phyloP scores from a whole-genome alignment of 805 yeast species.

The Kluyveromyces siamensis region DNA sequence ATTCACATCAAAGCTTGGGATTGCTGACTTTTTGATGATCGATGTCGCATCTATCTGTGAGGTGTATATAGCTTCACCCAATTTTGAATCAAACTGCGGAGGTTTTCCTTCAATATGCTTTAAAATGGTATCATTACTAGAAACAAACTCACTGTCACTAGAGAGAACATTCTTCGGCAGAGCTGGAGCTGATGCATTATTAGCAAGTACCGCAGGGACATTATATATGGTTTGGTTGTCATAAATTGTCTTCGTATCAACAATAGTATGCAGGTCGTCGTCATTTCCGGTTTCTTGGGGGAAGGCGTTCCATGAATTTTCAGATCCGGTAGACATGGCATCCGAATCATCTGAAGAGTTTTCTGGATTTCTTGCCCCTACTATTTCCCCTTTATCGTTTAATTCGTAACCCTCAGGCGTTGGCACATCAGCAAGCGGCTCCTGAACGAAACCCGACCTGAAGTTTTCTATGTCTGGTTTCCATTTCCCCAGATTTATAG shows the following conservation, averaged over 20 bases:
- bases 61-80: conserved; percentile 8
- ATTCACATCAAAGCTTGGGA: conserved; percentile 35
- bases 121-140: conserved; percentile 5
- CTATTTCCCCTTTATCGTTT: conserved; percentile 27
- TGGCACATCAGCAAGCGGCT: conserved; percentile 27
- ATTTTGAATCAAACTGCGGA: conserved; percentile 1
- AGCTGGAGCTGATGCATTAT: conserved; percentile 24
- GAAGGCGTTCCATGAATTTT: conserved; percentile 30
- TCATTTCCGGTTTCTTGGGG: conserved; percentile 19
- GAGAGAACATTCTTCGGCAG: conserved; percentile 15
- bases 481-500: conserved; percentile 46
- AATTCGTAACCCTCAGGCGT: conserved; percentile 28
- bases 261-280: conserved; percentile 25
- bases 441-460: conserved; percentile 33
- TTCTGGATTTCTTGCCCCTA: conserved; percentile 21
- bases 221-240: conserved; percentile 29
- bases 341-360: conserved; percentile 20
- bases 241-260: conserved; percentile 28
- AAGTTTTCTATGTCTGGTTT: conserved; percentile 42
- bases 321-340: conserved; percentile 26
- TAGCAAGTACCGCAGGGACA: conserved; percentile 27
- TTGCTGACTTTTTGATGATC: conserved; percentile 32
- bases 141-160: background rate
- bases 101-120: conserved; percentile 4
- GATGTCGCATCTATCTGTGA: conserved; percentile 24